Base-by-base conservation (phyloP, 257 asterid genomes). In the Lantana camara region DNA sequence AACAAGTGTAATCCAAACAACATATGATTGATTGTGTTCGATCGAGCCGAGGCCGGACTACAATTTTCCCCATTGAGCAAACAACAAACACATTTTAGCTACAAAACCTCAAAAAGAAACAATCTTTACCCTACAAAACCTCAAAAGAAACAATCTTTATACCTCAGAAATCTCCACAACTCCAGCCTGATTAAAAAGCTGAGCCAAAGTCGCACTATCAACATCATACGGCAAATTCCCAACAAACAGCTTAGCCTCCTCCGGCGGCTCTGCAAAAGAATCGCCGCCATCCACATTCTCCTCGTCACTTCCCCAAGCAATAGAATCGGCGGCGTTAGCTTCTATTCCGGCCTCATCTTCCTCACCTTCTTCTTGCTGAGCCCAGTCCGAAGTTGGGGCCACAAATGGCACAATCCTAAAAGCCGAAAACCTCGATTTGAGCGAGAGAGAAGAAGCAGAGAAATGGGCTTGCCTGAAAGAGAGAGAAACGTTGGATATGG, bases 151-250 rank as follows among this genome's bases (percentile, higher is more conserved):
- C 10, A 57, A 35, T 45, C 20, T 59, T 44, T 8, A 30, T 67
- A 88, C 95, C 95, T 87, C 97, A 34, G 97, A 89, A 57, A 85
- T 81, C 64, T 90, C 97, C 8, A 90, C 97, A 65, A 80, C 85
- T 50, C 97, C 97, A 63, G 96, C 95, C 72, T 74, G 77, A 40
- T 80, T 80, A 55, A 90, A 85, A 29, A 87, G 71, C n/a, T 76
- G 74, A 29, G 97, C 97, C 77, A 90, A 71, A 64, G 75, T 75
- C 29, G 72, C 87, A 69, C 91, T 80, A 42, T 82, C 95, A 7
- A 90, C 73, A 40, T 85, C 96, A 60, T 80, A 90, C 0, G 91
- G 85, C 83, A 90, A 83, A 68, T 90, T 90, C 21, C 97, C 97
- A 60, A 90, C 90, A 58, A 76, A 90, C 66, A 87, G 73, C 72